Base-by-base conservation (phyloP, 2,329 filamentous ascomycete species). In the Pyricularia pennisetigena region DNA sequence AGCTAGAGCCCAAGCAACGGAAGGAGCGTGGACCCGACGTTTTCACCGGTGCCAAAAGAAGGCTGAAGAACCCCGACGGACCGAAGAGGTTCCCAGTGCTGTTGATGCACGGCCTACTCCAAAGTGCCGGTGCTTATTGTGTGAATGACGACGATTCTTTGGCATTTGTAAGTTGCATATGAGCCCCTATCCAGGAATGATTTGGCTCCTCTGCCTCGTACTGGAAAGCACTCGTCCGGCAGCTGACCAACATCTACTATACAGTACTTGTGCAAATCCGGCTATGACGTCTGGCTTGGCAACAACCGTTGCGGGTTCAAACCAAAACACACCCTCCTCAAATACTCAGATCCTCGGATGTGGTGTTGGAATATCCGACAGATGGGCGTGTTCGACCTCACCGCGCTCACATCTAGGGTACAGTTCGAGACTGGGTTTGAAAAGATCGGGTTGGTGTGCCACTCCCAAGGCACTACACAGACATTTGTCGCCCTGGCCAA, bases 281-380 rank as follows among this genome's bases (percentile, higher is more conserved):
- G 94, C 1, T 97, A 93, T 77, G 94, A 98, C 76, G 92, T 98
- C 57, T 98, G 94, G 94, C 83, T 97, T 20, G 94, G 94, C 4
- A 97, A 97, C 79, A 97, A 97, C 75, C 86, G 94, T 24, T 97
- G 93, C 75, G 94, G 94, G 1, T 93, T 95, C 78, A 81, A 85
- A 0, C 94, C 94, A 0, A 86, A 88, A 71, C 94, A 98, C 75
- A 85, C 83, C 2, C 79, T 89, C 26, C 84, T 97, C 57, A 79
- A 86, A 2, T 88, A 90, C 71, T 81, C 81, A 3, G 94, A 98
- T 74, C 94, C 94, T 1, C 86, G 93, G 32, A 96, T 97, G 92
- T 97, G 94, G 94, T 88, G 89, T 59, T 98, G 94, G 94, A 97
- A 97, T 72, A 96, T 97, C 68, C 87, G 92, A 0, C 92, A 97